A percentile compares a stretch with the other conserved stretches of the same genome.
phyloP scores from a whole-genome alignment of 306 rosid species.

The Dryas alaskensis region DNA sequence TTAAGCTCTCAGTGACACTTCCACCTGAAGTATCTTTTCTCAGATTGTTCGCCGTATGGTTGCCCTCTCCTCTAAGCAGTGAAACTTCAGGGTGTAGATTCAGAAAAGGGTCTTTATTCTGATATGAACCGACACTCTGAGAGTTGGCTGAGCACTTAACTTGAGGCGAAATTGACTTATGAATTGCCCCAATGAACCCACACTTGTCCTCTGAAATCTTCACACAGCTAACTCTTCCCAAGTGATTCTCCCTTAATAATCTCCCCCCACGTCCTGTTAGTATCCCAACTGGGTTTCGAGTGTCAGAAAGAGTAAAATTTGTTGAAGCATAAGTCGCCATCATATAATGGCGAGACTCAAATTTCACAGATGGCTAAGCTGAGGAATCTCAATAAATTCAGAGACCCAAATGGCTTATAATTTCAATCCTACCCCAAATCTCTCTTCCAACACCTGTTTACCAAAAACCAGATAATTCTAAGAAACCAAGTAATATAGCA shows the following conservation, averaged over 20 bases:
- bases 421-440: conserved; percentile 28
- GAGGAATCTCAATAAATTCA: conserved; percentile 10
- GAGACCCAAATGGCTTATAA: conserved; percentile 29
- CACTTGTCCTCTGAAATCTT: conserved; percentile 43
- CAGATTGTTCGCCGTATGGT: conserved; percentile 34
- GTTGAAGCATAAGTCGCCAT: conserved; percentile 63
- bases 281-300: conserved; percentile 57
- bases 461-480: conserved; percentile 7
- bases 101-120: conserved; percentile 78
- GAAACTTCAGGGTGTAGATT: conserved; percentile 92
- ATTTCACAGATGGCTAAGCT: conserved; percentile 16
- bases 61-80: conserved; percentile 88
- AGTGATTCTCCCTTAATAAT: conserved; percentile 38
- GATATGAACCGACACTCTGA: conserved; percentile 54
- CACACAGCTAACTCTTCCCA: conserved; percentile 35
- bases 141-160: conserved; percentile 58
- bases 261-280: conserved; percentile 56
- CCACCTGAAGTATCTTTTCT: conserved; percentile 61
- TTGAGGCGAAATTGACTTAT: conserved; percentile 46
- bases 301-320: conserved; percentile 49
- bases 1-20: conserved; percentile 52
- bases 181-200: conserved; percentile 35
- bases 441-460: conserved; percentile 45
- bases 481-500: conserved; percentile 4
- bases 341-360: conserved; percentile 24